Percentiles rank a stretch among this genome's conserved stretches.
These are phyloP conservation scores for Cucumis variabilis DNA, from an alignment of 331 rosid species.

Conservation along the genomic window DNA sequence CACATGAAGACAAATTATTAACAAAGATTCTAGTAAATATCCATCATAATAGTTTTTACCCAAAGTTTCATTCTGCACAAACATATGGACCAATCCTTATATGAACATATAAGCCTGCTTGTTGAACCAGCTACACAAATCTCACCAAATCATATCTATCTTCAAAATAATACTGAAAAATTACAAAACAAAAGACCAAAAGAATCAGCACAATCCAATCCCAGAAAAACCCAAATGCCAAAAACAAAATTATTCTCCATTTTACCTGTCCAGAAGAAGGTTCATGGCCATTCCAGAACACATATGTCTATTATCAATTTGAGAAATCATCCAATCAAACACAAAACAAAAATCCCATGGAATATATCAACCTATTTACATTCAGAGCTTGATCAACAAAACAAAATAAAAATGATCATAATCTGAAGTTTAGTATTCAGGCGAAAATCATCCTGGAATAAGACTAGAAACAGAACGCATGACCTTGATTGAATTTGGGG, in stretches of 20 bases:
- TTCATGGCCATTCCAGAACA: constrained; percentile 97
- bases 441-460: too few relatives aligned
- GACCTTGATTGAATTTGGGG: too few relatives aligned
- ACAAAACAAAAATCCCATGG: too few relatives aligned
- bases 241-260: neutral
- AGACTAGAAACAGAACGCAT: too few relatives aligned
- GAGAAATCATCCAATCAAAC: too few relatives aligned
- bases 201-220: constrained; percentile 17
- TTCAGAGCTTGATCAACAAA: too few relatives aligned
- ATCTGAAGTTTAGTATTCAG: too few relatives aligned
- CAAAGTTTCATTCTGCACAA: constrained; percentile 98
- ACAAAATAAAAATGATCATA: too few relatives aligned
- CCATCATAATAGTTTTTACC: constrained; percentile 45
- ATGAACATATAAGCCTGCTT: constrained; percentile 88
- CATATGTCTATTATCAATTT: too few relatives aligned
- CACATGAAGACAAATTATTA: neutral
- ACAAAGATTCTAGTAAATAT: neutral
- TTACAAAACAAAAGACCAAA: neutral
- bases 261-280: constrained; percentile 87
- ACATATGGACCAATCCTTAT: constrained; percentile 88
- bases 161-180: constrained; percentile 80
- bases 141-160: constrained; percentile 86
- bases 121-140: constrained; percentile 86
- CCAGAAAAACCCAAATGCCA: constrained; percentile 1
- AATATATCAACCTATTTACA: too few relatives aligned